Evolutionary conservation across 2,329 filamentous ascomycete species (phyloP).

Genomic region (Paecilomyces variotii): DNA sequence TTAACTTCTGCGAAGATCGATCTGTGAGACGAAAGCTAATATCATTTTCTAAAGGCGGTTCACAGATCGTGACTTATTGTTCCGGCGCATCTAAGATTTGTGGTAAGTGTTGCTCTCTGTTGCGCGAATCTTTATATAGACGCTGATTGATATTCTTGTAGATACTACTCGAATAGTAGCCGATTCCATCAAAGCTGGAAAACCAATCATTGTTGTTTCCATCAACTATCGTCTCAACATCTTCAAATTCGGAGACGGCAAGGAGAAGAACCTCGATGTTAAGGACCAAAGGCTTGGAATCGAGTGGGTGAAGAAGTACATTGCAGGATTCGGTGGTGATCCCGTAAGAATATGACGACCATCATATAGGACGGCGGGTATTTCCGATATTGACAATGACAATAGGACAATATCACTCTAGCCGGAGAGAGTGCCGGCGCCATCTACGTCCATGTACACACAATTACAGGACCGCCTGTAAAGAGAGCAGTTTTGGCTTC

Average conservation of each 20-base stretch:
- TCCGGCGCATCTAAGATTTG: constrained; percentile 36
- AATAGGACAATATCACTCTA: constrained; percentile 33
- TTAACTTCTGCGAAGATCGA: not conserved
- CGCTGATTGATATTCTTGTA: constrained; percentile 3
- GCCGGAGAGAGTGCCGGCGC: constrained; percentile 42
- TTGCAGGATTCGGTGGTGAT: constrained; percentile 34
- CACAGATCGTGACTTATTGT: constrained; percentile 39
- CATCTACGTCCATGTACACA: constrained; percentile 38
- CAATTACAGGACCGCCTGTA: constrained; percentile 24
- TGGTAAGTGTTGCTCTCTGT: constrained; percentile 18
- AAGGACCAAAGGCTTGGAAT: constrained; percentile 28
- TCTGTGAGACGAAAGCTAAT: not conserved
- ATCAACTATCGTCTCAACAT: constrained; percentile 39
- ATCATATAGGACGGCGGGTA: not conserved
- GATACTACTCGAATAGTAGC: constrained; percentile 28
- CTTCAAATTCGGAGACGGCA: constrained; percentile 38
- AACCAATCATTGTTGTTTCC: constrained; percentile 36
- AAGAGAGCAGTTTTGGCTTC: constrained; percentile 33
- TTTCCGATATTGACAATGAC: not conserved
- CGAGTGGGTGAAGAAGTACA: constrained; percentile 34
- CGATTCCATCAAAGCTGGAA: constrained; percentile 24
- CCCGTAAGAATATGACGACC: constrained; percentile 17
- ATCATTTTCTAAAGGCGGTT: constrained; percentile 23
- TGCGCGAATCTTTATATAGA: not conserved
- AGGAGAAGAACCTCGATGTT: constrained; percentile 33